Conservation (phyloP, 1,284 basidiomycete genomes). For the Puccinia horiana region DNA sequence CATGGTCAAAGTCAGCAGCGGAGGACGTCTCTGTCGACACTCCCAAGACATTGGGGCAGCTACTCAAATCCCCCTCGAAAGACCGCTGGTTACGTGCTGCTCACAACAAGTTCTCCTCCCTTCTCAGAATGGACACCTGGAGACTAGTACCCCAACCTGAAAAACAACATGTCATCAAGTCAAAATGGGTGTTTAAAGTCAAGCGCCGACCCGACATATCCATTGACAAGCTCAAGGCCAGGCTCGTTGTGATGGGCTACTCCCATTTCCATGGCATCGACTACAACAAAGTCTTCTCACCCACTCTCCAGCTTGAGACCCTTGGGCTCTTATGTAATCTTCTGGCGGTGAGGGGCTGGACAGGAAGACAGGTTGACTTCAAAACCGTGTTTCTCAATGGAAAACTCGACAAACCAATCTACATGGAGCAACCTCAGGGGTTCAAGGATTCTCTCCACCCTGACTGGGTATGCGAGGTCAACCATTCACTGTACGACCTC, state of each 20-base stretch:
- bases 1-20: too few species aligned
- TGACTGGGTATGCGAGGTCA: too few species aligned
- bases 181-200: slow-evolving; percentile 31
- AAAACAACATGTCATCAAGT: neutral
- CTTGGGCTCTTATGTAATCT: neutral
- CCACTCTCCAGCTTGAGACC: neutral
- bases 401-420: neutral
- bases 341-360: neutral
- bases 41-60: neutral
- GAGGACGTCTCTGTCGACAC: too few species aligned
- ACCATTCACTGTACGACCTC: too few species aligned
- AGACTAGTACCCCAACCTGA: neutral
- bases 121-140: slow-evolving; percentile 7
- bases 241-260: slow-evolving; percentile 11
- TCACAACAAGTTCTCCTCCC: neutral
- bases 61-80: neutral
- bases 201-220: neutral
- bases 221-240: slow-evolving; percentile 1
- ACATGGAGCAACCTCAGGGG: slow-evolving; percentile 14
- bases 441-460: too few species aligned
- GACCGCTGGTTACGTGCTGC: neutral
- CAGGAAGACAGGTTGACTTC: neutral
- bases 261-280: neutral
- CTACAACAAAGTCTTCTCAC: slow-evolving; percentile 16
- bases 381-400: slow-evolving; percentile 23